phyloP scores from a whole-genome alignment of 139 green algal genomes.

The Klebsormidium nitens region DNA sequence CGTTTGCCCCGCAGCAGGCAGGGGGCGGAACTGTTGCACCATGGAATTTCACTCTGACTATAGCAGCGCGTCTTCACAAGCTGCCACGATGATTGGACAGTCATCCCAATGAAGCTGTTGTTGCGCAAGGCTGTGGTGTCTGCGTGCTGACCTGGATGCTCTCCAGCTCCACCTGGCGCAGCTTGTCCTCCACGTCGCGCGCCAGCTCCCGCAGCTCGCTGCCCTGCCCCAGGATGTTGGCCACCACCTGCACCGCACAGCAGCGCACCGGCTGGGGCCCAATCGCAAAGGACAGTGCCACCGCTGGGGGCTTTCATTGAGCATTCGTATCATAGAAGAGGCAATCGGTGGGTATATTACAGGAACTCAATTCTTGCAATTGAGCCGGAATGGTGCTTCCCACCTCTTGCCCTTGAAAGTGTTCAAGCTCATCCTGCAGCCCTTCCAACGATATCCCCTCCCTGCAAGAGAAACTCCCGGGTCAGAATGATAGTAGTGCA shows the following conservation, averaged over 20 bases:
- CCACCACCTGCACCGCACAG: conserved; percentile 21
- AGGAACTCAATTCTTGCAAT: background rate
- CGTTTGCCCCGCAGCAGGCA: background rate
- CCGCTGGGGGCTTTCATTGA: background rate
- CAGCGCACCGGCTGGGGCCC: background rate
- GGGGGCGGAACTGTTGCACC: background rate
- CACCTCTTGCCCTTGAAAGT: conserved; percentile 36
- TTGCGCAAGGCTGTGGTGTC: background rate
- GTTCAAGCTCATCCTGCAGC: conserved; percentile 29
- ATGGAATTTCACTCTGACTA: background rate
- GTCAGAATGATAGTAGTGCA: background rate
- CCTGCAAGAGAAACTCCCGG: conserved; percentile 14
- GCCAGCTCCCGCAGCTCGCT: conserved; percentile 66
- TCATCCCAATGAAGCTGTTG: too few relatives aligned
- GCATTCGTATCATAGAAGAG: conserved; percentile 3
- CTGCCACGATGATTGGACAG: too few relatives aligned
- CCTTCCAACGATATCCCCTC: conserved; percentile 34
- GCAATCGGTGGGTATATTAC: conserved; percentile 1
- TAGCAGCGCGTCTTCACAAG: too few relatives aligned
- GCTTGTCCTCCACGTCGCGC: conserved; percentile 71
- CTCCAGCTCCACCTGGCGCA: conserved; percentile 78
- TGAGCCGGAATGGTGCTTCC: background rate
- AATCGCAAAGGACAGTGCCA: conserved; percentile 1
- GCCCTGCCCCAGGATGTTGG: conserved; percentile 30
- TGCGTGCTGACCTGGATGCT: conserved; percentile 55